Percentiles rank a stretch among this genome's conserved stretches.
These are phyloP conservation scores for Aspergillus bridgeri DNA, from an alignment of 495 filamentous ascomycete species.

Conservation along the genomic window DNA sequence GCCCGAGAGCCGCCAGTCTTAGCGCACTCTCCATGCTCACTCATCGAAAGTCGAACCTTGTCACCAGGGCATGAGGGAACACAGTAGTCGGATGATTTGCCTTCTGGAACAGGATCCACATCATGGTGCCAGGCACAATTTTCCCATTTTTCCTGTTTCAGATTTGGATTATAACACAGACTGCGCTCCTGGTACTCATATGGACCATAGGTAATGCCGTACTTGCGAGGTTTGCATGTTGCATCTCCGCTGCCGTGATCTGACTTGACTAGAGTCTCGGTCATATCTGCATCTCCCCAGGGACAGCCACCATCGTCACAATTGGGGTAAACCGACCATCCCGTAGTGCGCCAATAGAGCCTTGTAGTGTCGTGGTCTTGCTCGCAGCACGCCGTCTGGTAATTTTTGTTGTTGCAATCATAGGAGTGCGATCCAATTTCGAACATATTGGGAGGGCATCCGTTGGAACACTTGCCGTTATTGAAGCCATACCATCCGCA, in stretches of 20 bases:
- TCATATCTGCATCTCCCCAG: neutral
- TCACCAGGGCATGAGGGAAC: neutral
- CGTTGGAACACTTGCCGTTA: neutral
- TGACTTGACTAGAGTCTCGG: neutral
- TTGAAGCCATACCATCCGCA: constrained; percentile 2
- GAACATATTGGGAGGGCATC: neutral
- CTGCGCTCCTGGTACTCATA: too few species aligned
- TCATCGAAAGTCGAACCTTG: neutral
- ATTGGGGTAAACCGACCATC: neutral
- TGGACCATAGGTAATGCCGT: too few species aligned
- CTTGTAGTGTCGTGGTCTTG: neutral
- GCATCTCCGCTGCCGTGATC: neutral
- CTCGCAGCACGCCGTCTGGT: constrained; percentile 1
- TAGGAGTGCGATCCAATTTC: neutral
- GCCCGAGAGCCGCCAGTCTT: neutral
- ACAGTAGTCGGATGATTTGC: neutral
- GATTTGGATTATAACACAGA: too few species aligned
- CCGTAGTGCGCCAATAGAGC: neutral
- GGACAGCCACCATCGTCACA: neutral
- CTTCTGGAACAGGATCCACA: neutral
- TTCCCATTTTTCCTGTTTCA: neutral
- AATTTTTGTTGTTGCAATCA: neutral
- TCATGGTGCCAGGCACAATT: neutral
- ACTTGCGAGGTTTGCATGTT: too few species aligned
- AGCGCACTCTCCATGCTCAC: neutral